phyloP scores from a whole-genome alignment of 2,329 filamentous ascomycete genomes.

The Hawksworthiomyces lignivorus region DNA sequence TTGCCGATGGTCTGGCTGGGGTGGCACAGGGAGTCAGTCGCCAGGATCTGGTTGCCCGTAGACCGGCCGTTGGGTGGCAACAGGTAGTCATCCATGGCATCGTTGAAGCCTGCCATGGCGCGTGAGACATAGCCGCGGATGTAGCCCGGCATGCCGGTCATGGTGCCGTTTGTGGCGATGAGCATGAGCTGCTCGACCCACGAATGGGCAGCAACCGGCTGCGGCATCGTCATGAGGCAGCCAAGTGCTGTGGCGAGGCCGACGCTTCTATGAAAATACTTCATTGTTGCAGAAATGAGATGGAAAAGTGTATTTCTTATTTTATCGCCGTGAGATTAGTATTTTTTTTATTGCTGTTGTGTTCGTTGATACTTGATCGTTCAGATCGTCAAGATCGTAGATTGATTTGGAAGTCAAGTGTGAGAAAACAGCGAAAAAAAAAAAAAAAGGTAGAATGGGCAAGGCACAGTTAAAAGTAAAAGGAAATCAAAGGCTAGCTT shows the following conservation, averaged over 20 bases:
- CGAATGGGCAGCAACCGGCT: constrained; percentile 51
- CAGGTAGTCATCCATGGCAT: constrained; percentile 53
- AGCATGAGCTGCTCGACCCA: constrained; percentile 75
- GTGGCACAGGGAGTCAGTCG: constrained; percentile 55
- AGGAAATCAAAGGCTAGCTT: not conserved
- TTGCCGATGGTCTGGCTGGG: constrained; percentile 51
- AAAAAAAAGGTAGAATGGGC: not conserved
- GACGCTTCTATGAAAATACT: not conserved
- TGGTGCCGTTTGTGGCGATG: constrained; percentile 66
- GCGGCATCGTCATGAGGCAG: constrained; percentile 10
- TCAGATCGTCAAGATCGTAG: constrained; percentile 6
- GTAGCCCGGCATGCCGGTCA: constrained; percentile 64
- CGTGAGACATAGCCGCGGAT: constrained; percentile 63
- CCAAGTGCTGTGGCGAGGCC: not conserved
- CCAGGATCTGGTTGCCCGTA: constrained; percentile 38
- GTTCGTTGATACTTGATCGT: not conserved
- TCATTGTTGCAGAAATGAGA: constrained; percentile 10
- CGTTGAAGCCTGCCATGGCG: constrained; percentile 45
- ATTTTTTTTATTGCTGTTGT: too few species aligned
- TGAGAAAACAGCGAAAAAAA: too few species aligned
- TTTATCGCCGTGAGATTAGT: too few species aligned
- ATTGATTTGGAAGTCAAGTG: not conserved
- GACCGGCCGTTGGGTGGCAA: constrained; percentile 47
- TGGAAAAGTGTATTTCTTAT: too few species aligned
- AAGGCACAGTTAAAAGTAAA: not conserved